Conservation (phyloP, 441 rosid genomes). For the Adansonia madagascariensis region DNA sequence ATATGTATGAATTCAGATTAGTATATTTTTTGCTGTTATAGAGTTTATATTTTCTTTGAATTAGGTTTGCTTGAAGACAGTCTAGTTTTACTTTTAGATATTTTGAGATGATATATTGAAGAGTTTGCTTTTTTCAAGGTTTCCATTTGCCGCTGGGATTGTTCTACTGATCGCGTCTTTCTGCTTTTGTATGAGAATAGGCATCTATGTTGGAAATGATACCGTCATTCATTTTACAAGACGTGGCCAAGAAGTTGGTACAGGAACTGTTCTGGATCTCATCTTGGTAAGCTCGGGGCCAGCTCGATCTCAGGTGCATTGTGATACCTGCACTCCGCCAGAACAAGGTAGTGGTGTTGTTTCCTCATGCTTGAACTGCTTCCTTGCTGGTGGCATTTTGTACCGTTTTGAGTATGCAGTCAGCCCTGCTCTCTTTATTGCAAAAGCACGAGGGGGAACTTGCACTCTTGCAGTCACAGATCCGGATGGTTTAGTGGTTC, state of each 20-base stretch:
- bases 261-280: slow-evolving; percentile 75
- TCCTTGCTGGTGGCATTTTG: slow-evolving; percentile 80
- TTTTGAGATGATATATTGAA: not conserved
- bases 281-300: slow-evolving; percentile 76
- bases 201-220: slow-evolving; percentile 80
- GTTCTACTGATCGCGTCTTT: not conserved
- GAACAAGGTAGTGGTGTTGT: slow-evolving; percentile 69
- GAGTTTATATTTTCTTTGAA: not conserved
- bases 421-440: slow-evolving; percentile 70
- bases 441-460: slow-evolving; percentile 91
- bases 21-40: not conserved
- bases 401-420: slow-evolving; percentile 82
- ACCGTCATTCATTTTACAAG: slow-evolving; percentile 86
- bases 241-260: slow-evolving; percentile 87
- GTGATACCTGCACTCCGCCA: slow-evolving; percentile 62
- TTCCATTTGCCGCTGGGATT: not conserved
- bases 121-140: not conserved
- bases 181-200: slow-evolving; percentile 35
- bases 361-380: slow-evolving; percentile 81
- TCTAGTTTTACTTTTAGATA: too few species aligned
- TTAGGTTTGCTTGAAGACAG: too few species aligned
- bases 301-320: slow-evolving; percentile 49
- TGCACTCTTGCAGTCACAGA: slow-evolving; percentile 82
- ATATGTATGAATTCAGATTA: not conserved
- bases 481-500: slow-evolving; percentile 49